Percentiles rank a stretch among this genome's conserved stretches.
Evolutionary conservation across 2,329 filamentous ascomycete species (phyloP).

Genomic region (Aspergillus caelatus): DNA sequence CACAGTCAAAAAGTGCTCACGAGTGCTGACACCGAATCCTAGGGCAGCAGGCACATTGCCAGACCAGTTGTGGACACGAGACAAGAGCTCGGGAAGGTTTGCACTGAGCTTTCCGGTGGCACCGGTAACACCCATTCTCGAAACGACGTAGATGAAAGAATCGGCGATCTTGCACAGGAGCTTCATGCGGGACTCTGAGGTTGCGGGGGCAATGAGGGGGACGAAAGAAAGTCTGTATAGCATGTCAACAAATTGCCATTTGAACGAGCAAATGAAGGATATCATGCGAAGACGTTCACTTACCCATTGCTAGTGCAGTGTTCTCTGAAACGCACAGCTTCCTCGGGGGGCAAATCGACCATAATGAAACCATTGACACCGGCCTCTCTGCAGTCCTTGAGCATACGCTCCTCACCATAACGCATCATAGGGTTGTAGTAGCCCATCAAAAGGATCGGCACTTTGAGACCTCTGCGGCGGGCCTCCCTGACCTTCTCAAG

Average conservation of each 20-base stretch:
- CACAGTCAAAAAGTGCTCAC: conserved; percentile 88
- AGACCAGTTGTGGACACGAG: conserved; percentile 87
- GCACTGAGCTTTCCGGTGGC: conserved; percentile 81
- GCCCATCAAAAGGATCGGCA: conserved; percentile 92
- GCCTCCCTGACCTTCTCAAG: conserved; percentile 84
- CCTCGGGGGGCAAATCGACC: conserved; percentile 94
- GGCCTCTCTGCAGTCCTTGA: conserved; percentile 79
- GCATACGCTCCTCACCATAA: conserved; percentile 88
- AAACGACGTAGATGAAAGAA: conserved; percentile 98
- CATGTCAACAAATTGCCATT: not conserved
- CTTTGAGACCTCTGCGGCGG: conserved; percentile 72
- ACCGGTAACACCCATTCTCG: conserved; percentile 93
- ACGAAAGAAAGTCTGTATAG: conserved; percentile 78
- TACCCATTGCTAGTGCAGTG: conserved; percentile 39
- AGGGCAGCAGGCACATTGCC: conserved; percentile 88
- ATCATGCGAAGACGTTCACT: conserved; percentile 12
- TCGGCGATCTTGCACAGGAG: conserved; percentile 95
- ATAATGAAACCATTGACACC: conserved; percentile 96
- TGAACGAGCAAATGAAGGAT: not conserved
- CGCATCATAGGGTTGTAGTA: conserved; percentile 97
- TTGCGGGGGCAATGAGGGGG: conserved; percentile 92
- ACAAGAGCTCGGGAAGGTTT: conserved; percentile 78
- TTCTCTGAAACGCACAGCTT: conserved; percentile 72
- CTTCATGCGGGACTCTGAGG: conserved; percentile 91
- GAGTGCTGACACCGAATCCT: conserved; percentile 93